These are phyloP conservation scores for Fusarium phyllophilum DNA, from an alignment of 2,329 filamentous ascomycete genomes.

Conservation along the genomic window DNA sequence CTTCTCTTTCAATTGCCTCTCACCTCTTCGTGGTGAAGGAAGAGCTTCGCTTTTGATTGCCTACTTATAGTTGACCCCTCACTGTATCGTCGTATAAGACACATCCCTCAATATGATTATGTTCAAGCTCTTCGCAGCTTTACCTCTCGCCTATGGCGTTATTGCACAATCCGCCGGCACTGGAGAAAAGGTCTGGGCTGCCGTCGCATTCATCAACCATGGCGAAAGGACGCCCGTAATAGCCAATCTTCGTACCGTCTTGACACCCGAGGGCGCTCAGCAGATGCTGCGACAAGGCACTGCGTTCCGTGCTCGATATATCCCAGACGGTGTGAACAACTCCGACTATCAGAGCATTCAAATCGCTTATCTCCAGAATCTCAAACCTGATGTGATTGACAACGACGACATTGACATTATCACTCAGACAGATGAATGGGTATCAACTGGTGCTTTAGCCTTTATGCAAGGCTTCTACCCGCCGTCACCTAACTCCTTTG, in stretches of 20 bases:
- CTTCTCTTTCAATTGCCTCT: slow-evolving; percentile 24
- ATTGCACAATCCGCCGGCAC: slow-evolving; percentile 46
- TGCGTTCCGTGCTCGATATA: slow-evolving; percentile 61
- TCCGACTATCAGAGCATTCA: slow-evolving; percentile 42
- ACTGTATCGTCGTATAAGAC: background rate
- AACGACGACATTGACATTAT: slow-evolving; percentile 58
- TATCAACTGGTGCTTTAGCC: slow-evolving; percentile 76
- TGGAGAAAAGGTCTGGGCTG: slow-evolving; percentile 59
- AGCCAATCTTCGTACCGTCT: slow-evolving; percentile 43
- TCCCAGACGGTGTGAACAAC: slow-evolving; percentile 45
- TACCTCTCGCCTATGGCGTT: slow-evolving; percentile 36
- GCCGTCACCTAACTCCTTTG: slow-evolving; percentile 61
- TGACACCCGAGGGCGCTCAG: slow-evolving; percentile 65
- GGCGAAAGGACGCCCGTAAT: slow-evolving; percentile 63
- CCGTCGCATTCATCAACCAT: slow-evolving; percentile 60
- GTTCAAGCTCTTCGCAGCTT: slow-evolving; percentile 20
- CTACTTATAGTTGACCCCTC: background rate
- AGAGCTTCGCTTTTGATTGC: background rate
- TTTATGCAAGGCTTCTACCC: slow-evolving; percentile 90
- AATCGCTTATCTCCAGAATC: slow-evolving; percentile 53
- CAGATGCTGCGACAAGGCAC: slow-evolving; percentile 62
- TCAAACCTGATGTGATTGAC: slow-evolving; percentile 58
- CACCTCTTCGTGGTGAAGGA: slow-evolving; percentile 18
- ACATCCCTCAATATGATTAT: slow-evolving; percentile 31
- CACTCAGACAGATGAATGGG: slow-evolving; percentile 54